Conservation (phyloP, 129 eudicot genomes). For the Saposhnikovia divaricata region DNA sequence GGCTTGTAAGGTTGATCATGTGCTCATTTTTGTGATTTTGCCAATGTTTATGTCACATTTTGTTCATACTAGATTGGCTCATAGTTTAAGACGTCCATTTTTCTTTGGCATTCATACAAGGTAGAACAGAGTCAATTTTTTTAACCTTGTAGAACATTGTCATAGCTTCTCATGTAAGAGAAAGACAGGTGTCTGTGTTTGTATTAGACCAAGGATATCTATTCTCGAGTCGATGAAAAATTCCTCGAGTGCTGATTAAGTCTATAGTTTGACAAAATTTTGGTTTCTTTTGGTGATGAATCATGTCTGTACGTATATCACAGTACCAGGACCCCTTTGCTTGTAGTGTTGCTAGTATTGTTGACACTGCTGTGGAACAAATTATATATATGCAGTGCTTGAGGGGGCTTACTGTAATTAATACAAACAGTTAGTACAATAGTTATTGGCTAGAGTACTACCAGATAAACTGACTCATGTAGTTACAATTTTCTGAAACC, state of each 20-base stretch:
- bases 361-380: not conserved
- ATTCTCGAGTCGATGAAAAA: not conserved
- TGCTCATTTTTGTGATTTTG: too few species aligned
- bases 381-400: not conserved
- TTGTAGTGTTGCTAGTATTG: not conserved
- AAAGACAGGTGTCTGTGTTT: not conserved
- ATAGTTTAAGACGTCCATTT: too few species aligned
- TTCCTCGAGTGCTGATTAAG: too few species aligned
- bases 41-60: too few species aligned
- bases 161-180: not conserved
- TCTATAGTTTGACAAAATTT: not conserved
- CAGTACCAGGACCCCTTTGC: not conserved
- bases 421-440: not conserved
- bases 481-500: not conserved
- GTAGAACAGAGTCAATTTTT: not conserved
- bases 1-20: too few species aligned
- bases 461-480: not conserved
- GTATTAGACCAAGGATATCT: not conserved
- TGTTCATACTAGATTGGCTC: too few species aligned
- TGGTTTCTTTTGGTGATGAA: not conserved
- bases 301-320: not conserved
- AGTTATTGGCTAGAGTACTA: not conserved
- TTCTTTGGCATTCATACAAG: not conserved
- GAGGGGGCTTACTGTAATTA: not conserved
- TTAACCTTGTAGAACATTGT: not conserved